A percentile compares a stretch with the other conserved stretches of the same genome.
phyloP scores from a whole-genome alignment of 2,329 filamentous ascomycete genomes.

The Cercospora canescens region DNA sequence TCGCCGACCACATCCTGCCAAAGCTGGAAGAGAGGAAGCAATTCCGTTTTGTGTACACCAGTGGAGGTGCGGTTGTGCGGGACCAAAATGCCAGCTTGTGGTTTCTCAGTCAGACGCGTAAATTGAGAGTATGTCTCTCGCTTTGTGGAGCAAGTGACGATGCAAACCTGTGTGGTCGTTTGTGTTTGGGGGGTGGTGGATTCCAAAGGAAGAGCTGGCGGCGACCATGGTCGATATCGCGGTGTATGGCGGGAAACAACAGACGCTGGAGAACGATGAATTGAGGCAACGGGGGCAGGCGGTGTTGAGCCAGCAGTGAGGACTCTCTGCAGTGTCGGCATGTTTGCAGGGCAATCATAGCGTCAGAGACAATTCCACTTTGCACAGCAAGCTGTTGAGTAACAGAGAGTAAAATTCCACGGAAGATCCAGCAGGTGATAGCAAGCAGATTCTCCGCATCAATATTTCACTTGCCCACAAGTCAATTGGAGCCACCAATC shows the following conservation, averaged over 20 bases:
- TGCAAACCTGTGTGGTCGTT: conserved; percentile 13
- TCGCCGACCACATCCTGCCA: conserved; percentile 28
- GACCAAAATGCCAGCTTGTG: conserved; percentile 37
- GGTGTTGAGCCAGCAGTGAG: neutral
- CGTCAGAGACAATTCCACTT: too few relatives aligned
- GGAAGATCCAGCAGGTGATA: neutral
- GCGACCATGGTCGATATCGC: conserved; percentile 27
- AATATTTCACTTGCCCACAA: neutral
- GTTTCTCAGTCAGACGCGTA: conserved; percentile 33
- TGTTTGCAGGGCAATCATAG: too few relatives aligned
- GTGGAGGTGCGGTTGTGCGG: conserved; percentile 35
- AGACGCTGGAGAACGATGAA: conserved; percentile 24
- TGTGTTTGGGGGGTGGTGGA: conserved; percentile 17
- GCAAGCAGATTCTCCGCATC: neutral
- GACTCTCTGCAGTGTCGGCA: neutral
- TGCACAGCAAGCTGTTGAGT: too few relatives aligned
- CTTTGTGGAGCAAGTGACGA: neutral
- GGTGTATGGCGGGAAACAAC: conserved; percentile 17
- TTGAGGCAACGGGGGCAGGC: conserved; percentile 18
- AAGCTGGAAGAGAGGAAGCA: conserved; percentile 12
- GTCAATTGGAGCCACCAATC: neutral
- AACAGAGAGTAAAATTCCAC: too few relatives aligned
- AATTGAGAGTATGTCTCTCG: conserved; percentile 29
- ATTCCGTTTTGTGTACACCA: conserved; percentile 43
- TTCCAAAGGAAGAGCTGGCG: conserved; percentile 25